Evolutionary conservation across 495 filamentous ascomycete genomes (phyloP).

Genomic region (Chaetomium cochliodes): DNA sequence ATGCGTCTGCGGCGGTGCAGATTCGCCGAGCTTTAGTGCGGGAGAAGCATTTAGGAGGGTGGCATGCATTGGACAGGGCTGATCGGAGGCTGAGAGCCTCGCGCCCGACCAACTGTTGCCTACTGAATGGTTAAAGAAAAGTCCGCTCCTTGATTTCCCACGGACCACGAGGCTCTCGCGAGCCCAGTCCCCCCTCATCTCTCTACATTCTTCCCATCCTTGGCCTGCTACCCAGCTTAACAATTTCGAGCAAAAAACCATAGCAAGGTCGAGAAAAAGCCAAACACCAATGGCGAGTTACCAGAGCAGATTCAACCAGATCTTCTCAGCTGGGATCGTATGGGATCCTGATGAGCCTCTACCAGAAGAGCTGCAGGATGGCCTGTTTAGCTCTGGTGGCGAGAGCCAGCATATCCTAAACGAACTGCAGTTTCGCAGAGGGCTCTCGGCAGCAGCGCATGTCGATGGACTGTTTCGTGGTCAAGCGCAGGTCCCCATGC

Average conservation of each 20-base stretch:
- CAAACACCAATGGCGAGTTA: not conserved
- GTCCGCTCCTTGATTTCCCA: not conserved
- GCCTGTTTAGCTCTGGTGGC: not conserved
- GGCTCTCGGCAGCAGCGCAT: too few relatives aligned
- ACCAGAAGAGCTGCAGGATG: constrained; percentile 14
- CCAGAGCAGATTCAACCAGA: not conserved
- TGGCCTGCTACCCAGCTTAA: too few relatives aligned
- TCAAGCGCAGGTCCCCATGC: not conserved
- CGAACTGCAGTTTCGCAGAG: too few relatives aligned
- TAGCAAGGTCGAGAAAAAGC: not conserved
- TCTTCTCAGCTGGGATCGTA: constrained; percentile 17
- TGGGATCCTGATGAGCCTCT: constrained; percentile 23
- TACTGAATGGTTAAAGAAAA: not conserved
- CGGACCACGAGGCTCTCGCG: not conserved
- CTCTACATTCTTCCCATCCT: not conserved
- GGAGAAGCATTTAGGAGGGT: not conserved
- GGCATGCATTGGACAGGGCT: not conserved
- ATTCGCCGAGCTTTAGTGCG: not conserved
- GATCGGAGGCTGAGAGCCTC: not conserved
- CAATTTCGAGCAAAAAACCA: too few relatives aligned
- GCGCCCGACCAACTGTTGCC: not conserved
- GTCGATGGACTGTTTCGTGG: too few relatives aligned
- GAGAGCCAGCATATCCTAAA: not conserved
- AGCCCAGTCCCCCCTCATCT: not conserved
- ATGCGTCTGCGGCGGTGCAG: not conserved